These are phyloP conservation scores for Ambrosiella beaveri DNA, from an alignment of 2,329 filamentous ascomycete genomes.

Conservation along the genomic window DNA sequence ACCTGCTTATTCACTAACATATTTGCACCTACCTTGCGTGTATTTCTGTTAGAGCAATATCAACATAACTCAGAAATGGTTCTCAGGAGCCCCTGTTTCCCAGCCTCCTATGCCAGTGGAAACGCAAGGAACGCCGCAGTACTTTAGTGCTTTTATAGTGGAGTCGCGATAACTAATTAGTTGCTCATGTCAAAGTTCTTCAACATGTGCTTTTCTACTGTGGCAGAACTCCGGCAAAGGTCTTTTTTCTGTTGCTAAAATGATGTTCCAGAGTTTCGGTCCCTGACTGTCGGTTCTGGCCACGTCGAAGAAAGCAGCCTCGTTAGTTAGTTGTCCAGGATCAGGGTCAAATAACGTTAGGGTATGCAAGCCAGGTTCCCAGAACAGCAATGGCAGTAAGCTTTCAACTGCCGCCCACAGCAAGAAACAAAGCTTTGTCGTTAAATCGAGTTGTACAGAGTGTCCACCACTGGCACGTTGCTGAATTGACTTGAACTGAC, in stretches of 20 bases:
- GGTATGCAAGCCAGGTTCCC: not conserved
- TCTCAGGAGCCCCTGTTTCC: conserved; percentile 8
- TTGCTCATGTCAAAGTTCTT: not conserved
- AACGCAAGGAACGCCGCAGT: conserved; percentile 7
- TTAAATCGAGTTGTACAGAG: conserved; percentile 5
- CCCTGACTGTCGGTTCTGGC: conserved; percentile 9
- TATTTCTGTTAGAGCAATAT: conserved; percentile 5
- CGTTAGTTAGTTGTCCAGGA: not conserved
- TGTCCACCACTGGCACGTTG: conserved; percentile 3
- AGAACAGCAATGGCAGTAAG: not conserved
- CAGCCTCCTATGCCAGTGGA: conserved; percentile 10
- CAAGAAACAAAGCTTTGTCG: not conserved
- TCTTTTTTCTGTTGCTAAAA: not conserved
- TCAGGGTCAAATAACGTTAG: not conserved
- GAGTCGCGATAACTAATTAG: not conserved
- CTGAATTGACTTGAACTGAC: not conserved
- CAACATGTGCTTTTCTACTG: not conserved
- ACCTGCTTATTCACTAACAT: conserved; percentile 10
- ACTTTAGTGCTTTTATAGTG: not conserved
- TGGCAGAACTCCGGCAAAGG: conserved; percentile 2
- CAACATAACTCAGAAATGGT: not conserved
- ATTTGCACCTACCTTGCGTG: not conserved
- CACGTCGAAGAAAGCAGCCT: conserved; percentile 11
- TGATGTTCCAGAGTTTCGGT: not conserved
- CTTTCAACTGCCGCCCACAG: not conserved